A percentile compares a stretch with the other conserved stretches of the same genome.
phyloP scores from a whole-genome alignment of 192 early-diverging fungal genomes.

The Spinellus fusiger region DNA sequence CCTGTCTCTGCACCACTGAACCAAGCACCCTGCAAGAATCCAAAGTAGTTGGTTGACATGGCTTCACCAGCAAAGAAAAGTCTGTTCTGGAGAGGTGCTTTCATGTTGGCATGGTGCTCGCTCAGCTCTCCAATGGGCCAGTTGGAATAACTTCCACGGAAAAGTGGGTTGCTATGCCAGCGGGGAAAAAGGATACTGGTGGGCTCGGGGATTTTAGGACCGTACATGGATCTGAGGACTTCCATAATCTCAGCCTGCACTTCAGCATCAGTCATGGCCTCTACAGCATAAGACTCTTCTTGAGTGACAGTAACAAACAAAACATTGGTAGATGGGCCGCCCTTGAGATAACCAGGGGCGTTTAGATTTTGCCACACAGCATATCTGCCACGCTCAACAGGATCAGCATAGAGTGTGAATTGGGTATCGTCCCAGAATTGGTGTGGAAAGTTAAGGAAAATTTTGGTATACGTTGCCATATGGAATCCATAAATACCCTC shows the following conservation, averaged over 20 bases:
- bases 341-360: slow-evolving; percentile 22
- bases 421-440: slow-evolving; percentile 35
- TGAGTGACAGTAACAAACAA: slow-evolving; percentile 30
- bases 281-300: slow-evolving; percentile 18
- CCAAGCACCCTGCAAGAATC: slow-evolving; percentile 25
- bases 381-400: slow-evolving; percentile 20
- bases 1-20: slow-evolving; percentile 16
- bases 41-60: slow-evolving; percentile 24
- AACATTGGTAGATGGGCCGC: slow-evolving; percentile 18
- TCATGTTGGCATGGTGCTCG: slow-evolving; percentile 33
- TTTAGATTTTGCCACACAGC: slow-evolving; percentile 30
- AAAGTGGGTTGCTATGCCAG: slow-evolving; percentile 33
- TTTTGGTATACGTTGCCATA: slow-evolving; percentile 37
- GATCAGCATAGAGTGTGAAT: slow-evolving; percentile 29
- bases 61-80: slow-evolving; percentile 38
- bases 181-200: slow-evolving; percentile 26
- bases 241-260: slow-evolving; percentile 25
- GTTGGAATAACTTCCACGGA: slow-evolving; percentile 33
- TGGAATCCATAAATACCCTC: slow-evolving; percentile 35
- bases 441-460: slow-evolving; percentile 30
- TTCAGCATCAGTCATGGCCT: slow-evolving; percentile 19
- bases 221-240: slow-evolving; percentile 29
- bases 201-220: slow-evolving; percentile 20
- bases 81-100: slow-evolving; percentile 25
- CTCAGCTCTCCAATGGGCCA: slow-evolving; percentile 35